Evolutionary conservation across 2,329 filamentous ascomycete genomes (phyloP).

Genomic region (Capronia epimyces): DNA sequence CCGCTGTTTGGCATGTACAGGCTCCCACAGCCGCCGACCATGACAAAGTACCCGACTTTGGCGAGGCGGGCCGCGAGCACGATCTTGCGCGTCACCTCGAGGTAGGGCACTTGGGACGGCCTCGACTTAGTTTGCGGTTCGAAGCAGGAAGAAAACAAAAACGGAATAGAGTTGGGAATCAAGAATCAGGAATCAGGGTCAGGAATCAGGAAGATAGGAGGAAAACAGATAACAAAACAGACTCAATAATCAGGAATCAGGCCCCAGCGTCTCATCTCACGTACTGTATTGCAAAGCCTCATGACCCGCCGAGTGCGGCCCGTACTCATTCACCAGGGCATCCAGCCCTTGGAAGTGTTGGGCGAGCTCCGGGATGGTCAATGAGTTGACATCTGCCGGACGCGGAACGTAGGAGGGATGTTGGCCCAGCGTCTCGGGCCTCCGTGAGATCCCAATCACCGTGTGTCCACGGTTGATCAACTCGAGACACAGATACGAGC

Average conservation of each 20-base stretch:
- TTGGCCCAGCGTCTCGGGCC: conserved; percentile 3
- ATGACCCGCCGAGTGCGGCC: conserved; percentile 2
- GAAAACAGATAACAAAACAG: too few relatives aligned
- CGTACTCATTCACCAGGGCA: neutral
- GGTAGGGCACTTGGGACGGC: neutral
- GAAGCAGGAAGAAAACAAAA: too few relatives aligned
- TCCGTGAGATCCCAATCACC: conserved; percentile 34
- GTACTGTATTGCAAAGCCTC: conserved; percentile 6
- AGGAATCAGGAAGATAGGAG: too few relatives aligned
- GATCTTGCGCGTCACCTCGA: conserved; percentile 5
- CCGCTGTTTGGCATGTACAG: conserved; percentile 1
- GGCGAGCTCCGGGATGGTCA: neutral
- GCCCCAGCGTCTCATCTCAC: neutral
- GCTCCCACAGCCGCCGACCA: conserved; percentile 8
- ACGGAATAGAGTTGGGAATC: too few relatives aligned
- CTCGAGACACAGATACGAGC: conserved; percentile 20
- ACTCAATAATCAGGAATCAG: neutral
- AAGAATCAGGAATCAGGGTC: too few relatives aligned
- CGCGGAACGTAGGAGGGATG: neutral
- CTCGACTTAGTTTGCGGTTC: too few relatives aligned
- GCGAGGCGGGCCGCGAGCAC: neutral
- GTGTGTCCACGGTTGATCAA: conserved; percentile 33
- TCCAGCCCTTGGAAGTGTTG: neutral
- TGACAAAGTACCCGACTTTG: conserved; percentile 5
- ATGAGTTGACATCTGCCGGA: neutral